These are phyloP conservation scores for Auxenochlorella pyrenoidosa DNA, from an alignment of 139 green algal species.

Conservation along the genomic window DNA sequence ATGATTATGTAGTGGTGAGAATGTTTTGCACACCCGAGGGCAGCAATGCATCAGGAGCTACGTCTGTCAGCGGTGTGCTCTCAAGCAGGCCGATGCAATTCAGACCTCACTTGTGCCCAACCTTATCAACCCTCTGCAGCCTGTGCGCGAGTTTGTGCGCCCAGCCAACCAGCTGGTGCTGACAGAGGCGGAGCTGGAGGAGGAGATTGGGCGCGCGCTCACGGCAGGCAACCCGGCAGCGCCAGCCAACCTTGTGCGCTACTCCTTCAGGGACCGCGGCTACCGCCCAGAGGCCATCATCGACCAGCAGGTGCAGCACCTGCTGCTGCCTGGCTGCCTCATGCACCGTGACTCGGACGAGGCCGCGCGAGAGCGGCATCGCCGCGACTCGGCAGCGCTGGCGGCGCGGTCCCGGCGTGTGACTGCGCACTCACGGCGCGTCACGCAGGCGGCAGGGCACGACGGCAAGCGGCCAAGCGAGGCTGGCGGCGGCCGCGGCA, in stretches of 20 bases:
- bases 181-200: constrained; percentile 75
- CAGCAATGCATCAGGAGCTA: too few relatives aligned
- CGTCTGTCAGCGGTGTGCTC: too few relatives aligned
- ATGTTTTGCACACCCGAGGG: too few relatives aligned
- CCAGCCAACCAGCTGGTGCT: constrained; percentile 84
- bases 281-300: constrained; percentile 89
- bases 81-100: not conserved
- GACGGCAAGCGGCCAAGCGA: not conserved
- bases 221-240: constrained; percentile 86
- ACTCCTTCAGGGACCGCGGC: constrained; percentile 34
- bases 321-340: constrained; percentile 83
- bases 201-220: constrained; percentile 89
- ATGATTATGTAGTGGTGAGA: constrained; percentile 35
- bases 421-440: constrained; percentile 11
- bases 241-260: constrained; percentile 81
- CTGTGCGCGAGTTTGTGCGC: constrained; percentile 74
- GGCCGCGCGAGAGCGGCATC: constrained; percentile 56
- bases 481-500: not conserved
- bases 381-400: not conserved
- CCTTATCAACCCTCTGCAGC: constrained; percentile 53
- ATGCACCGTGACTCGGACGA: constrained; percentile 82
- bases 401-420: not conserved
- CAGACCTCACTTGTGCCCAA: too few relatives aligned
- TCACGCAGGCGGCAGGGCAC: constrained; percentile 3
- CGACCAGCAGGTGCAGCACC: constrained; percentile 85